These are phyloP conservation scores for Myxozyma lipomycoides DNA, from an alignment of 805 yeast species.

Conservation along the genomic window DNA sequence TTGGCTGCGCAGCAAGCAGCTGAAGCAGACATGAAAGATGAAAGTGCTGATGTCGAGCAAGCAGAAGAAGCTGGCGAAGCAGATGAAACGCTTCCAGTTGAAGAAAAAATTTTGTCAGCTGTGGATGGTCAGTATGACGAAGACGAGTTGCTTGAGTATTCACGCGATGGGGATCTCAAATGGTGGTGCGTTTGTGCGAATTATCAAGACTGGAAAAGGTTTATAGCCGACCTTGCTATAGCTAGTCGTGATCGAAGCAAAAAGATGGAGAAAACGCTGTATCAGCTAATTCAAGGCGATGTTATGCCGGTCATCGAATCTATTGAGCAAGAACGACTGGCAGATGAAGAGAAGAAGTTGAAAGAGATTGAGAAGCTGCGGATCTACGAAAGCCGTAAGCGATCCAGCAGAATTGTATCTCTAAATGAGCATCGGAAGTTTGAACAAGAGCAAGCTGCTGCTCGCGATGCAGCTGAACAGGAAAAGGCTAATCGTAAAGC, in stretches of 20 bases:
- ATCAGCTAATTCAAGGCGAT: slow-evolving; percentile 24
- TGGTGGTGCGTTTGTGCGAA: slow-evolving; percentile 38
- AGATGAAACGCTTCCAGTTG: slow-evolving; percentile 3
- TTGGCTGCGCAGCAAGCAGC: not conserved
- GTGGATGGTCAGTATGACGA: not conserved
- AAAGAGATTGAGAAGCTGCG: slow-evolving; percentile 31
- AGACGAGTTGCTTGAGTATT: slow-evolving; percentile 13
- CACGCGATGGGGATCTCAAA: slow-evolving; percentile 25
- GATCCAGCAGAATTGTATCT: slow-evolving; percentile 36
- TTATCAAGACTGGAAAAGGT: slow-evolving; percentile 32
- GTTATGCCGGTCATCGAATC: slow-evolving; percentile 35
- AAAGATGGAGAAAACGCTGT: slow-evolving; percentile 25
- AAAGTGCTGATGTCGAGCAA: slow-evolving; percentile 12
- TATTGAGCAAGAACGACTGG: slow-evolving; percentile 30
- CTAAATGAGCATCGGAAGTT: slow-evolving; percentile 26
- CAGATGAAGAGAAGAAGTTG: slow-evolving; percentile 32
- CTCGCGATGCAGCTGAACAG: slow-evolving; percentile 19
- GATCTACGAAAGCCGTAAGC: slow-evolving; percentile 35
- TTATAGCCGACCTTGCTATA: slow-evolving; percentile 26
- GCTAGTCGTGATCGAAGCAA: slow-evolving; percentile 19
- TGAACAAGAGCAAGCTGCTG: slow-evolving; percentile 28
- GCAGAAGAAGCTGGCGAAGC: slow-evolving; percentile 21
- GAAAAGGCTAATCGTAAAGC: slow-evolving; percentile 18
- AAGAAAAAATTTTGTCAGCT: not conserved
- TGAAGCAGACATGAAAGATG: not conserved